phyloP scores from a whole-genome alignment of 768 basidiomycete species.

The Cystobasidium ongulense region DNA sequence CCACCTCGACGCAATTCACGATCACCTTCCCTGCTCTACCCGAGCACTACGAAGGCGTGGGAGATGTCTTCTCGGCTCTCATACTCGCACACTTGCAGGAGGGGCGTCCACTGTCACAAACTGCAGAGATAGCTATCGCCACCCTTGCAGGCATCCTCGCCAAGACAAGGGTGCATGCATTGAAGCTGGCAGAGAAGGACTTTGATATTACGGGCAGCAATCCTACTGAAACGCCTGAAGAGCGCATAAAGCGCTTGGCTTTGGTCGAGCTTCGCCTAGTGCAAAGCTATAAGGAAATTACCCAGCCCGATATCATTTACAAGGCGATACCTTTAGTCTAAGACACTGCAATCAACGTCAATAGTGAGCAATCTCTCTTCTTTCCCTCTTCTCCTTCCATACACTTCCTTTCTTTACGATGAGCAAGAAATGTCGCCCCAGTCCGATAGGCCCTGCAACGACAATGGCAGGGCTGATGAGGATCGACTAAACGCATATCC shows the following conservation, averaged over 20 bases:
- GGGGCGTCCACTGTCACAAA: constrained; percentile 52
- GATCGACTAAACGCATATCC: constrained; percentile 29
- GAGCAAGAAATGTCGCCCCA: constrained; percentile 43
- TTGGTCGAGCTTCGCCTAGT: constrained; percentile 77
- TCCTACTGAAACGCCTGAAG: constrained; percentile 45
- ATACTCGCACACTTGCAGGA: constrained; percentile 65
- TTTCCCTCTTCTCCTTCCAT: neutral
- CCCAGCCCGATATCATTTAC: constrained; percentile 34
- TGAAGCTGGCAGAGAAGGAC: constrained; percentile 57
- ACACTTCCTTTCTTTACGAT: constrained; percentile 24
- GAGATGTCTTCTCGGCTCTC: constrained; percentile 90
- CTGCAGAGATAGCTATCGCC: constrained; percentile 60
- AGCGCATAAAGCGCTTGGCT: constrained; percentile 66
- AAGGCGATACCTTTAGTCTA: constrained; percentile 33
- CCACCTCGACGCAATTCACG: constrained; percentile 49
- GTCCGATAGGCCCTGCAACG: constrained; percentile 33
- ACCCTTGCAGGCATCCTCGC: constrained; percentile 67
- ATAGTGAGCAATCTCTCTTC: neutral
- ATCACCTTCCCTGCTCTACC: constrained; percentile 67
- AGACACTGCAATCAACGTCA: neutral
- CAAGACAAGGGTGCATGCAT: constrained; percentile 56
- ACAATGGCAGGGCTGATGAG: constrained; percentile 20
- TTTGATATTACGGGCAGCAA: constrained; percentile 52
- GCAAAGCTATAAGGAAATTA: constrained; percentile 47
- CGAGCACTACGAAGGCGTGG: constrained; percentile 93